phyloP scores from a whole-genome alignment of 495 filamentous ascomycete species.

The Tuber brumale region DNA sequence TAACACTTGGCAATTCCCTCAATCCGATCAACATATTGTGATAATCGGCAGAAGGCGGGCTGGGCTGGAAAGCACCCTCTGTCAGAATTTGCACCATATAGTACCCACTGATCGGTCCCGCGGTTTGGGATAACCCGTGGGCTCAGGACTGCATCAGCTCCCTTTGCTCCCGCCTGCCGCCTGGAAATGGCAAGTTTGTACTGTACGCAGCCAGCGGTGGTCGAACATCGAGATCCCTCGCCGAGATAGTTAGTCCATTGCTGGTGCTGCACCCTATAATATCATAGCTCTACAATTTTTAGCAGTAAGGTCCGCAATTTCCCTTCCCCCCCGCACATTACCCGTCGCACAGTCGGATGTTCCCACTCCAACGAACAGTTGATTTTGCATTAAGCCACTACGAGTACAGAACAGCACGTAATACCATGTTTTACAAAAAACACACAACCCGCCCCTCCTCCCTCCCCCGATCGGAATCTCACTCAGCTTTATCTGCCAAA shows the following conservation, averaged over 20 bases:
- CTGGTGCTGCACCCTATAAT: neutral
- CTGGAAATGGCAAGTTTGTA: neutral
- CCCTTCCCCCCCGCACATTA: neutral
- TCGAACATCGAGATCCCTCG: neutral
- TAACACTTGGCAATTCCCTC: neutral
- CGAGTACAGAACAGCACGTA: neutral
- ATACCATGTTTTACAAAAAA: neutral
- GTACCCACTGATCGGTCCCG: neutral
- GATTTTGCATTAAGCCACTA: slow-evolving; percentile 3
- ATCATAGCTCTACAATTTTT: neutral
- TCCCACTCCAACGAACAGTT: neutral
- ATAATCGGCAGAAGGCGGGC: slow-evolving; percentile 1
- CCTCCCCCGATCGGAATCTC: neutral
- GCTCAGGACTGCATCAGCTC: neutral
- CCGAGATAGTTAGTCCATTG: neutral
- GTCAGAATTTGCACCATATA: neutral
- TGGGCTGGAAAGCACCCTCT: neutral
- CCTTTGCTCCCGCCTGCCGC: neutral
- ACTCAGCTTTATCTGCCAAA: neutral
- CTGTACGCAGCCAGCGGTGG: neutral
- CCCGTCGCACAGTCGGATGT: neutral
- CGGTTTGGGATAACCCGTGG: neutral
- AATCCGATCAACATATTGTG: neutral
- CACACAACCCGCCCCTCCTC: neutral
- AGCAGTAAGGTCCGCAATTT: neutral